Evolutionary conservation across 371 early-diverging fungal genomes (phyloP).

Genomic region (Circinella minor): DNA sequence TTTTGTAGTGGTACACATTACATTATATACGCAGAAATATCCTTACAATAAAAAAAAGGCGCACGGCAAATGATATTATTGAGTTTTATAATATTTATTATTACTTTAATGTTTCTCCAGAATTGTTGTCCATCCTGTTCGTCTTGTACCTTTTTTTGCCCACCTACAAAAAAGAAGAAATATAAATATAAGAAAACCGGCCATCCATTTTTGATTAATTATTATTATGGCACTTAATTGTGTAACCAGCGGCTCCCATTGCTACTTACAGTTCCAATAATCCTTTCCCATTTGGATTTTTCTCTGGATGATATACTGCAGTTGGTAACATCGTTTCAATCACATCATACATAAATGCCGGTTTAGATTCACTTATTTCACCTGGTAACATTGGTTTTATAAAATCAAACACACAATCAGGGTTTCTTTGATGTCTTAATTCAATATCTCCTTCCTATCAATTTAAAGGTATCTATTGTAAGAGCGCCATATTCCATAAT

Average conservation of each 20-base stretch:
- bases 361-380: constrained; percentile 80
- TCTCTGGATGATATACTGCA: constrained; percentile 68
- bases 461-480: not conserved
- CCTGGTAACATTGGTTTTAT: constrained; percentile 69
- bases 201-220: not conserved
- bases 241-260: too few relatives aligned
- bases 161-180: constrained; percentile 34
- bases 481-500: not conserved
- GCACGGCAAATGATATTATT: too few relatives aligned
- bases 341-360: constrained; percentile 79
- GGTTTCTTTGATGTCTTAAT: constrained; percentile 89
- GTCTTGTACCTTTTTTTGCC: constrained; percentile 46
- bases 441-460: constrained; percentile 79
- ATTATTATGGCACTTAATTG: too few relatives aligned
- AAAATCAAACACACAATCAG: constrained; percentile 94
- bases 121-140: constrained; percentile 62
- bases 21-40: too few relatives aligned
- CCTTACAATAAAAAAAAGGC: too few relatives aligned
- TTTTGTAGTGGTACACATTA: too few relatives aligned
- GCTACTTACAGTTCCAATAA: constrained; percentile 75
- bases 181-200: too few relatives aligned
- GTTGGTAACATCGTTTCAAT: constrained; percentile 90
- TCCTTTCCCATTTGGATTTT: constrained; percentile 65
- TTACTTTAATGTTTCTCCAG: constrained; percentile 1
- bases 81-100: too few relatives aligned